Evolutionary conservation across 345 rosid genomes (phyloP).

Genomic region (Erysimum cheiranthoides): DNA sequence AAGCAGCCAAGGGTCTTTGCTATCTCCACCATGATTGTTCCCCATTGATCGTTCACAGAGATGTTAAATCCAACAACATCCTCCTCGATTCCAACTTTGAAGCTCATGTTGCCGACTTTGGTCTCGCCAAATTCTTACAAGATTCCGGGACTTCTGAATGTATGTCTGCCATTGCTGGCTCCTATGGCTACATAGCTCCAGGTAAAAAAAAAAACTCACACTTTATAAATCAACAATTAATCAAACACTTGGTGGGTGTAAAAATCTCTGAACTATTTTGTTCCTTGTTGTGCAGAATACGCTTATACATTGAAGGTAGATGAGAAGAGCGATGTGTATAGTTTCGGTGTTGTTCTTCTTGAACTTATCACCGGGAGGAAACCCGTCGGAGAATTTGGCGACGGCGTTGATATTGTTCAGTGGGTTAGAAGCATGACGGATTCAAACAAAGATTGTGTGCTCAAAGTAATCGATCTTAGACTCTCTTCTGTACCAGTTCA

Average conservation of each 20-base stretch:
- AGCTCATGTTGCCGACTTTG: slow-evolving; percentile 94
- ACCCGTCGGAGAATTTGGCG: slow-evolving; percentile 96
- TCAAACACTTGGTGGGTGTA: neutral
- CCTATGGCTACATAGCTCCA: slow-evolving; percentile 92
- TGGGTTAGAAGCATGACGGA: slow-evolving; percentile 88
- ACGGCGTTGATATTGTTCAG: slow-evolving; percentile 94
- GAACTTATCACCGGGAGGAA: slow-evolving; percentile 79
- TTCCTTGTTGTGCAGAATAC: slow-evolving; percentile 58
- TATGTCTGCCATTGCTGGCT: slow-evolving; percentile 97
- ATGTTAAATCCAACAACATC: slow-evolving; percentile 83
- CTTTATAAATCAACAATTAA: neutral
- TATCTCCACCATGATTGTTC: slow-evolving; percentile 87
- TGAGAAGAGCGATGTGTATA: slow-evolving; percentile 96
- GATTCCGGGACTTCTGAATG: slow-evolving; percentile 86
- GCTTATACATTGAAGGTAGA: slow-evolving; percentile 94
- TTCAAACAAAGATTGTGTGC: slow-evolving; percentile 78
- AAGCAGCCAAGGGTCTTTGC: slow-evolving; percentile 85
- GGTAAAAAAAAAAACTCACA: slow-evolving; percentile 45
- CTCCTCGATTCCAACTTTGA: slow-evolving; percentile 75
- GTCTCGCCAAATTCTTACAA: slow-evolving; percentile 86
- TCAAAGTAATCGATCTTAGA: slow-evolving; percentile 78
- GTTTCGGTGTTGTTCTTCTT: slow-evolving; percentile 86
- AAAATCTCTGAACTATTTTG: neutral
- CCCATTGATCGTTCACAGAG: slow-evolving; percentile 79
- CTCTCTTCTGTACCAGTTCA: slow-evolving; percentile 78